phyloP scores from a whole-genome alignment of 2,329 filamentous ascomycete genomes.

The Epichloe gansuensis region DNA sequence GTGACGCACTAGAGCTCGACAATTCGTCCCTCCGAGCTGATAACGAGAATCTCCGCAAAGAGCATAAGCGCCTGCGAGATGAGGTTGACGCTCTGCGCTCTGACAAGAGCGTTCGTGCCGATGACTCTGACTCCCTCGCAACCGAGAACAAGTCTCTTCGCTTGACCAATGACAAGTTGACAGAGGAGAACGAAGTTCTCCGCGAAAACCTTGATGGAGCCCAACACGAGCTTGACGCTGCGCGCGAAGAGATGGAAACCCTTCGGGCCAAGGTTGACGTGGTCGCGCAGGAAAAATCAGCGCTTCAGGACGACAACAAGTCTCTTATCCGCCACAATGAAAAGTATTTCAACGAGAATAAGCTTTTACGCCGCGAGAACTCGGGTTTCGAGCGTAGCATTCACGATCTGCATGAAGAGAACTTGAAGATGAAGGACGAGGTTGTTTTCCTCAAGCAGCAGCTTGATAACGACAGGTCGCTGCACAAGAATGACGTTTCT shows the following conservation, averaged over 20 bases:
- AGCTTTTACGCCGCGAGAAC: constrained; percentile 35
- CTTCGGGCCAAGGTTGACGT: constrained; percentile 26
- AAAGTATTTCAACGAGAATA: constrained; percentile 42
- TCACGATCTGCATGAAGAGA: constrained; percentile 33
- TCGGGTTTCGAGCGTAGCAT: constrained; percentile 34
- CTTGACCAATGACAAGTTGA: constrained; percentile 26
- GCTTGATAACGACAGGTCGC: constrained; percentile 28
- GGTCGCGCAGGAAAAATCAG: constrained; percentile 30
- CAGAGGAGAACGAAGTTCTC: constrained; percentile 32
- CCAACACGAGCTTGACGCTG: constrained; percentile 30
- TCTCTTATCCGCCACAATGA: constrained; percentile 43
- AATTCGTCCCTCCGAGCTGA: constrained; percentile 28
- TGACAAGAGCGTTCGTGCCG: constrained; percentile 25
- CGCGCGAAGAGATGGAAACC: constrained; percentile 27
- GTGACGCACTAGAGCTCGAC: constrained; percentile 26
- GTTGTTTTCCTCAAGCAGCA: constrained; percentile 33
- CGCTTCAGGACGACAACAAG: constrained; percentile 37
- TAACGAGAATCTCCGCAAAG: constrained; percentile 26
- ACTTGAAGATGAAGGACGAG: constrained; percentile 35
- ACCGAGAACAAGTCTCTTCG: constrained; percentile 34
- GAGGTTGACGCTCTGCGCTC: constrained; percentile 30
- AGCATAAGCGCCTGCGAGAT: constrained; percentile 24
- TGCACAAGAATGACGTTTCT: constrained; percentile 25
- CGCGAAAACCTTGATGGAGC: constrained; percentile 28
- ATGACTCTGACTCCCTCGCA: constrained; percentile 27